Evolutionary conservation across 1,139 yeast genomes (phyloP).

Genomic region (Kodamaea ohmeri): DNA sequence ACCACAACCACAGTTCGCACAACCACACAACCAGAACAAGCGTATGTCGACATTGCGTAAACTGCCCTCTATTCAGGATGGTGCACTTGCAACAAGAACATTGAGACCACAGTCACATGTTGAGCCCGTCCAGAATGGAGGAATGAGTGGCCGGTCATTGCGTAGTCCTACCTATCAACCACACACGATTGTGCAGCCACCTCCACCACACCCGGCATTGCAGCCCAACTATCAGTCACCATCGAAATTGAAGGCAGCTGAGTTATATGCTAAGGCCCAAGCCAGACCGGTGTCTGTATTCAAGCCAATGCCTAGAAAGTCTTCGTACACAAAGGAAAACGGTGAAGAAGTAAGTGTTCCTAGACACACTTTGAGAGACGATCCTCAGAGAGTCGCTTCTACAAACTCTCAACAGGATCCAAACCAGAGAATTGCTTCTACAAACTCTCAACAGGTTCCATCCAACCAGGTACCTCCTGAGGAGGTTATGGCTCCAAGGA

Average conservation of each 20-base stretch:
- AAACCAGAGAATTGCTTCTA: too few species aligned
- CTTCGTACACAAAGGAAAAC: conserved; percentile 51
- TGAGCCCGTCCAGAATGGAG: conserved; percentile 13
- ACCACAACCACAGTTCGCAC: not conserved
- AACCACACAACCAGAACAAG: not conserved
- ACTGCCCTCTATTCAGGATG: conserved; percentile 1
- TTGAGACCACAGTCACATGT: conserved; percentile 36
- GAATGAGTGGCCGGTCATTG: conserved; percentile 35
- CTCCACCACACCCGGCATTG: conserved; percentile 44
- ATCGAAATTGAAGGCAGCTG: conserved; percentile 45
- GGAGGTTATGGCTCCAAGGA: not conserved
- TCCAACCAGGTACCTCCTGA: not conserved
- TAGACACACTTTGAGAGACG: conserved; percentile 6
- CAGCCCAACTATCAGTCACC: conserved; percentile 42
- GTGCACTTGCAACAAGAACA: conserved; percentile 19
- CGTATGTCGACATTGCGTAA: not conserved
- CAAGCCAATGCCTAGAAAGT: conserved; percentile 38
- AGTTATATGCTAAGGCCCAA: conserved; percentile 50
- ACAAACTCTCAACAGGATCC: not conserved
- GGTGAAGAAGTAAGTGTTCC: conserved; percentile 14
- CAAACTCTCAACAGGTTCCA: conserved; percentile 9
- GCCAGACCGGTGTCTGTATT: conserved; percentile 40
- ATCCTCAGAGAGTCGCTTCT: not conserved
- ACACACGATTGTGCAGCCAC: conserved; percentile 31
- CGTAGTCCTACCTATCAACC: conserved; percentile 12